Evolutionary conservation across 2,329 filamentous ascomycete genomes (phyloP).

Genomic region (Venturia pyrina): DNA sequence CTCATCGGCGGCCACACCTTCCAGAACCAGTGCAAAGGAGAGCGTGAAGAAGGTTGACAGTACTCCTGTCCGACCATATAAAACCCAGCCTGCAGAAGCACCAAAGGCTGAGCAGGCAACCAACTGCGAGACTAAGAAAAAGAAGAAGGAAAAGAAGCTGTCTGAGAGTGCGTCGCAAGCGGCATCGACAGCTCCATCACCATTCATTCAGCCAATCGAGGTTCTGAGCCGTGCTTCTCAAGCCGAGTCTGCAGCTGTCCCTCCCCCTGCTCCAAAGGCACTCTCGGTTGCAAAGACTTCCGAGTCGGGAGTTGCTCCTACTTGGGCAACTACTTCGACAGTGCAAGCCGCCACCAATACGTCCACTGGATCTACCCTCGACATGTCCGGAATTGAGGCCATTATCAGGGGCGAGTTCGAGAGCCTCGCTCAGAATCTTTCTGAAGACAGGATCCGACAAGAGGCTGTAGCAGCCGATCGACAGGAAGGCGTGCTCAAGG

Average conservation of each 20-base stretch:
- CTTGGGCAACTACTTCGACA: background rate
- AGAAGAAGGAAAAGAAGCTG: conserved; percentile 36
- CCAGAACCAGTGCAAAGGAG: background rate
- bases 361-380: background rate
- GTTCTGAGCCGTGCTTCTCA: background rate
- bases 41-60: conserved; percentile 2
- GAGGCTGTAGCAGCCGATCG: conserved; percentile 54
- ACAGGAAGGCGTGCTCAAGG: conserved; percentile 57
- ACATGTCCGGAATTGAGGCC: conserved; percentile 5
- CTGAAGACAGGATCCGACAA: conserved; percentile 57
- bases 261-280: background rate
- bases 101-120: conserved; percentile 12
- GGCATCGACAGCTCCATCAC: background rate
- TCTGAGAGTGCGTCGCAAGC: background rate
- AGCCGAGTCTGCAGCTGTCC: background rate
- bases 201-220: conserved; percentile 3
- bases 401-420: conserved; percentile 40
- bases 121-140: conserved; percentile 59
- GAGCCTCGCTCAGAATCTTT: conserved; percentile 49
- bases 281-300: background rate
- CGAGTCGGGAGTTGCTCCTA: background rate
- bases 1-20: background rate
- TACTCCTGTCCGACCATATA: background rate
- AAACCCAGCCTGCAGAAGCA: background rate
- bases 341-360: background rate